These are phyloP conservation scores for Cucumis melo DNA, from an alignment of 306 rosid species.

Conservation along the genomic window DNA sequence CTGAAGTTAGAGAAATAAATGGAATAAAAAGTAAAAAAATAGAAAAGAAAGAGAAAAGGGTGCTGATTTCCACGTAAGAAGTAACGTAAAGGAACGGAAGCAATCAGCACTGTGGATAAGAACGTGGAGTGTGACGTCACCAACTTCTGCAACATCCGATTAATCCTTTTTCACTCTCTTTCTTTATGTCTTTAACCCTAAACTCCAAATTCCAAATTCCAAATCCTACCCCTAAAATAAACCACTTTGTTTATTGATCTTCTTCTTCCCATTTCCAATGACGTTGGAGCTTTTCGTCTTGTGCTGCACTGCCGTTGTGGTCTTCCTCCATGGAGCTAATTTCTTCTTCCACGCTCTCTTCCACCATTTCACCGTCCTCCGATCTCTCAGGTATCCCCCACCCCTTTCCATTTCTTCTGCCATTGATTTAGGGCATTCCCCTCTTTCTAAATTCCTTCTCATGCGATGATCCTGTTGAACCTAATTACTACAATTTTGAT, in stretches of 20 bases:
- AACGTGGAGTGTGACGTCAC: neutral
- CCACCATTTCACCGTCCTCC: constrained; percentile 14
- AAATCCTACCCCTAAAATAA: no score
- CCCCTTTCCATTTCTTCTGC: no score
- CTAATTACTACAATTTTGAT: neutral
- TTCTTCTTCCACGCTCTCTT: constrained; percentile 26
- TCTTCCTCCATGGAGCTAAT: constrained; percentile 35
- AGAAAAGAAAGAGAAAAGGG: neutral
- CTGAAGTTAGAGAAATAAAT: neutral
- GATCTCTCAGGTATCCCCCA: constrained; percentile 25
- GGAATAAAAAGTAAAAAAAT: no score
- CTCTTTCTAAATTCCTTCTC: neutral
- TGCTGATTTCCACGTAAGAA: neutral
- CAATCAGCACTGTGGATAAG: neutral
- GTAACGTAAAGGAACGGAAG: neutral
- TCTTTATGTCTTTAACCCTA: no score
- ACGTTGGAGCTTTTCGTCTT: constrained; percentile 26
- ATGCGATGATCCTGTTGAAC: no score
- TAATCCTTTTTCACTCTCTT: neutral
- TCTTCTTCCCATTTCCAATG: neutral
- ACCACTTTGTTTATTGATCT: neutral
- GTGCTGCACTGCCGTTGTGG: constrained; percentile 28
- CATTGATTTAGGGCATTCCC: neutral
- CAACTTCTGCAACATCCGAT: neutral
- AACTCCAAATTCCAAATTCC: no score